A percentile compares a stretch with the other conserved stretches of the same genome.
These are phyloP conservation scores for Corylus americana DNA, from an alignment of 306 rosid genomes.

Conservation along the genomic window DNA sequence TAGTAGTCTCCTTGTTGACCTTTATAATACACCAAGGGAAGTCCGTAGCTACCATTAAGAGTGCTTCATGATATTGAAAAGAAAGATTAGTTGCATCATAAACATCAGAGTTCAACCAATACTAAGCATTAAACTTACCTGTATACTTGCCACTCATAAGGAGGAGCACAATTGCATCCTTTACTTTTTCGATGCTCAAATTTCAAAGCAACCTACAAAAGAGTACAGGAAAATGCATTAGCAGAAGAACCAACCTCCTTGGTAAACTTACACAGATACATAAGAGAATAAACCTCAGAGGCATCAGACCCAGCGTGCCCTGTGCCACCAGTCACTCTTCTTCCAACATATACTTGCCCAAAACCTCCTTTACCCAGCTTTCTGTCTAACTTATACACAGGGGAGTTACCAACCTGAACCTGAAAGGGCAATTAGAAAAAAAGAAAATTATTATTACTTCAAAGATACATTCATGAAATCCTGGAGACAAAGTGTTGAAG, in stretches of 20 bases:
- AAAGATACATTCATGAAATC: constrained; percentile 6
- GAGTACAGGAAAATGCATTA: not conserved
- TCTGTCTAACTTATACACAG: constrained; percentile 79
- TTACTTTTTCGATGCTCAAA: constrained; percentile 92
- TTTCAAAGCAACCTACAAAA: constrained; percentile 80
- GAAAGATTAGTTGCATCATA: constrained; percentile 23
- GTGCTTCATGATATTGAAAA: constrained; percentile 42
- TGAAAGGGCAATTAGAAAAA: constrained; percentile 23
- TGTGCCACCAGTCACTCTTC: constrained; percentile 77
- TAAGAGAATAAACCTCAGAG: constrained; percentile 50
- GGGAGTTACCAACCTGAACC: constrained; percentile 95
- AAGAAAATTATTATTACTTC: not conserved
- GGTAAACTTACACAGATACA: not conserved
- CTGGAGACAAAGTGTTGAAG: not conserved
- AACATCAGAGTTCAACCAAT: not conserved
- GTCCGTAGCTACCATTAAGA: constrained; percentile 86
- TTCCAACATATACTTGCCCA: constrained; percentile 95
- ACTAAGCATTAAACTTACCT: constrained; percentile 48
- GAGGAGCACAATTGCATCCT: constrained; percentile 93
- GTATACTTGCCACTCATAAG: constrained; percentile 95
- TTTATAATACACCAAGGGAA: constrained; percentile 87
- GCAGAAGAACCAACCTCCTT: constrained; percentile 12
- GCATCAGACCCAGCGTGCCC: constrained; percentile 67
- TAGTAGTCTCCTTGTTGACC: constrained; percentile 95
- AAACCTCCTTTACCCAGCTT: constrained; percentile 96